Evolutionary conservation across 176 grass and related monocot species (phyloP).

Genomic region (sorghum (Sorghum bicolor)): DNA sequence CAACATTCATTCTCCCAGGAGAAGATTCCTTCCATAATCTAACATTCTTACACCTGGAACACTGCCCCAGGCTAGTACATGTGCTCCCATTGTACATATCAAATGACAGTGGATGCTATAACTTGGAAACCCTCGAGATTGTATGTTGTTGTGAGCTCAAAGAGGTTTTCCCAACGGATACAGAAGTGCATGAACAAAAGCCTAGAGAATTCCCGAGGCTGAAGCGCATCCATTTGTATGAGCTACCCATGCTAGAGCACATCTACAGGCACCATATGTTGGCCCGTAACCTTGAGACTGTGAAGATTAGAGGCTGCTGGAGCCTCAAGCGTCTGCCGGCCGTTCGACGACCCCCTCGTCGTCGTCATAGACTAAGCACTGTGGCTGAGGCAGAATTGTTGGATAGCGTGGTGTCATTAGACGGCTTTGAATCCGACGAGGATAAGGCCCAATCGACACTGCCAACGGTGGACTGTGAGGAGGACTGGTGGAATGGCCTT

Average conservation of each 20-base stretch:
- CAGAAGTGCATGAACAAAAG: too few species aligned
- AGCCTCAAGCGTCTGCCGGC: not conserved
- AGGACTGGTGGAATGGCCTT: not conserved
- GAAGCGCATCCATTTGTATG: not conserved
- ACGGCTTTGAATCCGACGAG: too few species aligned
- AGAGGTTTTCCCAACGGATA: not conserved
- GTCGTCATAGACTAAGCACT: too few species aligned
- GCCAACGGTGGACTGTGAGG: not conserved
- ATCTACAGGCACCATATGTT: not conserved
- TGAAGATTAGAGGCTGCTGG: not conserved
- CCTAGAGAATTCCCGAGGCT: not conserved
- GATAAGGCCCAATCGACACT: too few species aligned
- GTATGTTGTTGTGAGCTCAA: not conserved
- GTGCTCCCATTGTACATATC: not conserved
- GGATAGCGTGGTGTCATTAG: too few species aligned
- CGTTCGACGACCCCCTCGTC: not conserved
- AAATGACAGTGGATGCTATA: fast-evolving
- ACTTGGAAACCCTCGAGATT: not conserved
- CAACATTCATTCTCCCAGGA: not conserved
- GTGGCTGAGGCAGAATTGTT: too few species aligned
- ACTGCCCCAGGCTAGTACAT: not conserved
- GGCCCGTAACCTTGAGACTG: not conserved
- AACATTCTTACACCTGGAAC: not conserved
- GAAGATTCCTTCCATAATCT: fast-evolving
- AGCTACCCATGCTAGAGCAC: not conserved